These are phyloP conservation scores for Gleditsia sinensis DNA, from an alignment of 306 rosid species.

Conservation along the genomic window DNA sequence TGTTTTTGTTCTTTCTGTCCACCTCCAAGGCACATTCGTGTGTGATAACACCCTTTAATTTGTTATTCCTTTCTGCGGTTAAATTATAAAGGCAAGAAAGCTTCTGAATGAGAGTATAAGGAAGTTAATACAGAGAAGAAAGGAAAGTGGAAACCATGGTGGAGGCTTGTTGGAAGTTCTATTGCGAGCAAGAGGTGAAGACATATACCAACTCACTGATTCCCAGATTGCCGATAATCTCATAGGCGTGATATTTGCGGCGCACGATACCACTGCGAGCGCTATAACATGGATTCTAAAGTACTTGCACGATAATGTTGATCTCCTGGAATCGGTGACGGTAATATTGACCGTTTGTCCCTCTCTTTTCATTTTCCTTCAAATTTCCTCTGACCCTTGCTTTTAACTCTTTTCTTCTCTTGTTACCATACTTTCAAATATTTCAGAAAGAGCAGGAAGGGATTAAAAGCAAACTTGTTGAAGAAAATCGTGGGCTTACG, in stretches of 20 bases:
- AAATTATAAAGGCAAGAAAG: constrained; percentile 84
- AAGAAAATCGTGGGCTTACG: constrained; percentile 61
- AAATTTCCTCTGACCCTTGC: neutral
- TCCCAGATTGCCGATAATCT: constrained; percentile 85
- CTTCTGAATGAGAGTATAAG: constrained; percentile 57
- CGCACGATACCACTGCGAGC: constrained; percentile 94
- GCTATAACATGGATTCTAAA: constrained; percentile 82
- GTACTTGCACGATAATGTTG: constrained; percentile 67
- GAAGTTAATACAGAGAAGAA: constrained; percentile 63
- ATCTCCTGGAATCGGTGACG: constrained; percentile 63
- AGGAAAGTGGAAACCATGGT: constrained; percentile 37
- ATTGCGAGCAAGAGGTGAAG: constrained; percentile 41
- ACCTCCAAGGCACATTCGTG: neutral
- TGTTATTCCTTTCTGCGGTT: too few relatives aligned
- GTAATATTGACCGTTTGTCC: constrained; percentile 27
- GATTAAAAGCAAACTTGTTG: constrained; percentile 38
- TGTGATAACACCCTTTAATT: too few relatives aligned
- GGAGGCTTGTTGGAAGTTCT: constrained; percentile 65
- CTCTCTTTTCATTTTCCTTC: neutral
- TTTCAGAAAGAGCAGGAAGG: constrained; percentile 80
- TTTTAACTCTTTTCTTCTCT: neutral
- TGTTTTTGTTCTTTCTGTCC: neutral
- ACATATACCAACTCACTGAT: constrained; percentile 43
- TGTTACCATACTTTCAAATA: neutral
- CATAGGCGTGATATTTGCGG: constrained; percentile 92